phyloP scores from a whole-genome alignment of 1,284 basidiomycete genomes.

The Exobasidium rhododendri region DNA sequence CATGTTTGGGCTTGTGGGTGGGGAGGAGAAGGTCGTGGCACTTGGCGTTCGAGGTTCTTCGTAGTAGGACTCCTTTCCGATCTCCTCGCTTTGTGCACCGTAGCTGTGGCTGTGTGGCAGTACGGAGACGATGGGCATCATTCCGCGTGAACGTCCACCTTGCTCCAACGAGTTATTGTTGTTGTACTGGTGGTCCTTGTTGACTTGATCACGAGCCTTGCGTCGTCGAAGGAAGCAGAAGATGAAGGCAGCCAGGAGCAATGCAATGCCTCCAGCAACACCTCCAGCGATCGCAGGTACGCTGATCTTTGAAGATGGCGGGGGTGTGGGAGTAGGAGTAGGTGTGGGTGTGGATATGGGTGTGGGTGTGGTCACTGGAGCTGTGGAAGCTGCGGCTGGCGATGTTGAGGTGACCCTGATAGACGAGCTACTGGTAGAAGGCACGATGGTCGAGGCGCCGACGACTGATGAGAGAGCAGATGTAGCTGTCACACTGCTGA shows the following conservation, averaged over 20 bases:
- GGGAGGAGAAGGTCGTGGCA: neutral
- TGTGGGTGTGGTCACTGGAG: neutral
- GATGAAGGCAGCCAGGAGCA: neutral
- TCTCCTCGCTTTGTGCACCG: neutral
- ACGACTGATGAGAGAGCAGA: neutral
- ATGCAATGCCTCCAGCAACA: neutral
- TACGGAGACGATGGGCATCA: neutral
- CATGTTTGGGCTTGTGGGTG: neutral
- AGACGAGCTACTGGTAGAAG: conserved; percentile 1
- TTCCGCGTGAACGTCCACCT: neutral
- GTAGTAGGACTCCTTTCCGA: neutral
- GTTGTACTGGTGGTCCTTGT: too few relatives aligned
- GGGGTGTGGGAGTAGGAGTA: neutral
- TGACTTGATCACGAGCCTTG: neutral
- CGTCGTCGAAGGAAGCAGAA: neutral
- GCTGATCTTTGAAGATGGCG: neutral
- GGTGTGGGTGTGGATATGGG: neutral
- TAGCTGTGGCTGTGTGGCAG: neutral
- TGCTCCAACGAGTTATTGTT: neutral
- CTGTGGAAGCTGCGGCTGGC: neutral
- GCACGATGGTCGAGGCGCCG: neutral
- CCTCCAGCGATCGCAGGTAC: conserved; percentile 3
- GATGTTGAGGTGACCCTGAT: neutral
- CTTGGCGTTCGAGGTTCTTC: neutral
- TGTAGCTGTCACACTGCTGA: neutral